Conservation (phyloP, 306 rosid species). For the Cucurbita ficifolia region DNA sequence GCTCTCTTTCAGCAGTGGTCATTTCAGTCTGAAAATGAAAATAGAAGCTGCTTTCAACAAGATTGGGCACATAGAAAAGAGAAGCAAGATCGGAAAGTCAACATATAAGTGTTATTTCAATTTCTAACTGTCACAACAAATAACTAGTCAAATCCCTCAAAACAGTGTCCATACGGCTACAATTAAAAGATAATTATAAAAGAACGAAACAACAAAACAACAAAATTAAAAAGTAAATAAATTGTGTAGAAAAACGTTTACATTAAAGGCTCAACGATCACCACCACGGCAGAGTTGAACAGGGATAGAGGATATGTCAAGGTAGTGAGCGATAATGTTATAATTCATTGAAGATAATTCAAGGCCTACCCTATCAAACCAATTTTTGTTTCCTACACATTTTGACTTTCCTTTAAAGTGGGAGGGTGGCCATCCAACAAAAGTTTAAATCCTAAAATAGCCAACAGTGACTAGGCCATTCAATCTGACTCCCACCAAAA, state of each 20-base stretch:
- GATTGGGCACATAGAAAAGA: not conserved
- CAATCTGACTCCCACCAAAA: not conserved
- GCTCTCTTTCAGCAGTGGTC: conserved; percentile 99
- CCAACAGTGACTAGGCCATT: too few relatives aligned
- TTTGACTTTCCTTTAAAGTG: not conserved
- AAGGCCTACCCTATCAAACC: not conserved
- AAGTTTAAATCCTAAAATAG: too few relatives aligned
- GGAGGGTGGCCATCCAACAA: not conserved
- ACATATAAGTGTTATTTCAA: not conserved
- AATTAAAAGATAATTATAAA: not conserved
- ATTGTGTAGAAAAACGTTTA: not conserved
- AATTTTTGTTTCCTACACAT: not conserved
- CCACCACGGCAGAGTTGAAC: not conserved
- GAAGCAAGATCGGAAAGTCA: not conserved
- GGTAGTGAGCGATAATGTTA: not conserved
- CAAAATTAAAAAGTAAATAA: not conserved
- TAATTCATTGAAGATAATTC: not conserved
- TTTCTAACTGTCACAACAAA: not conserved
- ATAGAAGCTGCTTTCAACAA: not conserved
- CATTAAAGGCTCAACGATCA: not conserved
- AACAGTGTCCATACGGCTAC: not conserved
- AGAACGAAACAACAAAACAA: not conserved
- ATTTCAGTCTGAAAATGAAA: conserved; percentile 65
- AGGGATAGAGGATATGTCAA: not conserved
- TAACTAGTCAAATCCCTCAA: not conserved